These are phyloP conservation scores for Diutina catenulata DNA, from an alignment of 1,139 yeast genomes.

Conservation along the genomic window DNA sequence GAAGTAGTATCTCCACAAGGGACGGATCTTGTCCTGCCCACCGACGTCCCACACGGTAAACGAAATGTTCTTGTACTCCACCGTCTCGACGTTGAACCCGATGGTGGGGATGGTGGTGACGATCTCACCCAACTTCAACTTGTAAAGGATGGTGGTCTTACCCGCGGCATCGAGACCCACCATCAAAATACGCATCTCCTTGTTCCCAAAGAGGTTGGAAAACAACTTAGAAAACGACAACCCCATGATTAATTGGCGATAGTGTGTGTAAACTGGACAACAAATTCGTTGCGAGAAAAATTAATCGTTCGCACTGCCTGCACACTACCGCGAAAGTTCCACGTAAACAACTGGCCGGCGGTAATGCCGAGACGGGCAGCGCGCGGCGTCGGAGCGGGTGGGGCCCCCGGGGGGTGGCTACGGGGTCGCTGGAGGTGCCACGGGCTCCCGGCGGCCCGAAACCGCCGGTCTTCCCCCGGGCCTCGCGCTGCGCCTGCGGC, in stretches of 20 bases:
- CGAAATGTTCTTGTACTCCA: constrained; percentile 87
- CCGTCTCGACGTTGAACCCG: constrained; percentile 91
- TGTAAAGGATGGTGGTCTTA: constrained; percentile 83
- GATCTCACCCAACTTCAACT: constrained; percentile 83
- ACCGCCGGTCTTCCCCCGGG: not conserved
- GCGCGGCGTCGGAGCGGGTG: constrained; percentile 6
- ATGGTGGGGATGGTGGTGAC: constrained; percentile 91
- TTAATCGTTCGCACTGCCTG: constrained; percentile 1
- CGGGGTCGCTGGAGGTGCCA: not conserved
- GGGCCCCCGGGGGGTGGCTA: not conserved
- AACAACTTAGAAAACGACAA: constrained; percentile 79
- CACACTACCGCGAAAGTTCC: constrained; percentile 1
- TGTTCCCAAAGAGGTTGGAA: constrained; percentile 74
- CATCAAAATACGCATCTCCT: constrained; percentile 87
- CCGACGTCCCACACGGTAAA: constrained; percentile 97
- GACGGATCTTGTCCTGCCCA: constrained; percentile 95
- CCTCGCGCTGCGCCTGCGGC: too few species aligned
- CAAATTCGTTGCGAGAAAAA: constrained; percentile 10
- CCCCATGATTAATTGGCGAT: constrained; percentile 41
- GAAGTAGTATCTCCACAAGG: constrained; percentile 92
- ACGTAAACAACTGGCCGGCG: constrained; percentile 5
- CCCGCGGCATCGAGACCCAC: constrained; percentile 92
- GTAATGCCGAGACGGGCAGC: not conserved
- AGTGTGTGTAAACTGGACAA: constrained; percentile 10
- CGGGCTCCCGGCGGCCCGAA: not conserved